A percentile compares a stretch with the other conserved stretches of the same genome.
These are phyloP conservation scores for Trypanosoma avium DNA, from an alignment of 208 protist species.

Conservation along the genomic window DNA sequence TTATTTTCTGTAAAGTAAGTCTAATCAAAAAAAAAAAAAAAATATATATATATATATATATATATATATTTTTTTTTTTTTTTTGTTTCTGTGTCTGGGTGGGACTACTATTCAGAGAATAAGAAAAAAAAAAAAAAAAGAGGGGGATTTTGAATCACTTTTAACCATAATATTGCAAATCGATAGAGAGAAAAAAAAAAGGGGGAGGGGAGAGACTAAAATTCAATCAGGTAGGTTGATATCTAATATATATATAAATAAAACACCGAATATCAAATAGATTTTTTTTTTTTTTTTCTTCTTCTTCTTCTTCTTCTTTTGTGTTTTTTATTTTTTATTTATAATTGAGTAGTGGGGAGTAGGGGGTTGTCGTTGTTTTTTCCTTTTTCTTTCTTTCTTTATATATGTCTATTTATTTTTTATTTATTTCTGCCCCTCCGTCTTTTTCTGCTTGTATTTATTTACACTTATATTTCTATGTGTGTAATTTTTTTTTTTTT, in stretches of 20 bases:
- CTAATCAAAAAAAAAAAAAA: not conserved
- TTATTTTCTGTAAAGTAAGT: constrained; percentile 22
- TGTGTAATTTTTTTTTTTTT: constrained; percentile 20
- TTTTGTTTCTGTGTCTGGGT: constrained; percentile 15
- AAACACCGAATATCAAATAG: no score
- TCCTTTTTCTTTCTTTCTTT: not conserved
- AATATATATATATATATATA: constrained; percentile 5
- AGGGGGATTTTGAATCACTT: no score
- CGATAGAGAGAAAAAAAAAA: no score
- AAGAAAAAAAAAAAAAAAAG: no score
- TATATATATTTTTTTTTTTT: constrained; percentile 9
- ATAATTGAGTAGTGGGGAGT: not conserved
- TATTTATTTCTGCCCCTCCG: constrained; percentile 13
- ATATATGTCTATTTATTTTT: not conserved
- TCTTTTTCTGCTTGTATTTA: constrained; percentile 15
- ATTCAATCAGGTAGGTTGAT: no score
- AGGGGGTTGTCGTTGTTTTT: not conserved
- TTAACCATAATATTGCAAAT: no score
- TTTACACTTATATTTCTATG: constrained; percentile 12
- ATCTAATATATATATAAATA: no score
- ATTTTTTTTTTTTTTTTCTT: not conserved
- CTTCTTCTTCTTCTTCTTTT: not conserved
- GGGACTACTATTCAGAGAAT: no score
- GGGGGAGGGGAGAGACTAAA: no score
- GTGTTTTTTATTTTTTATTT: constrained; percentile 5